Base-by-base conservation (phyloP, 352 stramenopile species). In the Phytophthora sp. region DNA sequence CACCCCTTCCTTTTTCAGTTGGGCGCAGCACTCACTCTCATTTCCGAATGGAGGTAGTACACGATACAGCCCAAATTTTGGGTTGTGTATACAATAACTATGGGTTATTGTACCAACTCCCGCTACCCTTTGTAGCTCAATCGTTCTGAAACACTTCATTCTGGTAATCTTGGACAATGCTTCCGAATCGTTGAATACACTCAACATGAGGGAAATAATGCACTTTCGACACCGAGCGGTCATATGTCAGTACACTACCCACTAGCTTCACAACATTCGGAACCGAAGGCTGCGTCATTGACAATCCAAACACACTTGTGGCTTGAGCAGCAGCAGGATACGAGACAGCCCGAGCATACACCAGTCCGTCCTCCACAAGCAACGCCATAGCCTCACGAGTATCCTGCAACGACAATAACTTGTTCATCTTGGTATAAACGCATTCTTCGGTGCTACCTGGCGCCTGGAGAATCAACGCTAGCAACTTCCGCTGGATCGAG, bases 151-250 rank as follows among this genome's bases (percentile, higher is more conserved):
- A 67, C 35, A 74, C 59, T 42, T 90, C 79, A 57, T 85, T 79
- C 45, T 90, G 80, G 29, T 87, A 85, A 67, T 91, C 84, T 61
- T 92, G 76, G 5, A 91, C 75, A 46, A 91, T 89, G 51, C 69
- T 88, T 44, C 85, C 85, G 45, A 94, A 93, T 44, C 84, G 84
- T 54, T 93, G 84, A 45, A 94, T 81, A 74, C 86, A 92, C 55
- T 93, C 77, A 9, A 93, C 42, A 30, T 90, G 86, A 13, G 86
- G 86, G 46, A 94, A 94, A 54, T 91, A 93, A 64, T 91, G 80
- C 39, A 90, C 47, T 31, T 75, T 45, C 52, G 86, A 84, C 27
- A 60, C 46, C 8, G 60, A 44, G 23, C 83, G 85, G 33, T 92
- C 82, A 16, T 82, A 79, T 8, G 60, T 56, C 21, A 89, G 67